These are phyloP conservation scores for Gynostemma pentaphyllum DNA, from an alignment of 306 rosid species.

Conservation along the genomic window DNA sequence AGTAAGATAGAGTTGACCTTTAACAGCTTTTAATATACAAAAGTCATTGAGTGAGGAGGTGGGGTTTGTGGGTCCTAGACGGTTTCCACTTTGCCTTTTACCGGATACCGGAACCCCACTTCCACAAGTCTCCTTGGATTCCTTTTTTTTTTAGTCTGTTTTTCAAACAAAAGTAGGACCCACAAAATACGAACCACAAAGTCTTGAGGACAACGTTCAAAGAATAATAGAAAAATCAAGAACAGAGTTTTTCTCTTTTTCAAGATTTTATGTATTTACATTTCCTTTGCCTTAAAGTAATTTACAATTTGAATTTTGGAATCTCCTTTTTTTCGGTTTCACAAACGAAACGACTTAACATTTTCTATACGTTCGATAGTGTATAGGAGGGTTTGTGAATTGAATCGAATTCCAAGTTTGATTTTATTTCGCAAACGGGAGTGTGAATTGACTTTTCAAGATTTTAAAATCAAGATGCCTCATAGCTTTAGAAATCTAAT, in stretches of 20 bases:
- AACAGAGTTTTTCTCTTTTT: neutral
- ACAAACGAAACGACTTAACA: neutral
- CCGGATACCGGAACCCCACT: constrained; percentile 29
- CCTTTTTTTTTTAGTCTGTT: constrained; percentile 19
- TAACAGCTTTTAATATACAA: constrained; percentile 53
- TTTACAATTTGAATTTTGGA: neutral
- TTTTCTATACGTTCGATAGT: neutral
- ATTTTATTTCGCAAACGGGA: neutral
- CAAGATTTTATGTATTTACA: too few relatives aligned
- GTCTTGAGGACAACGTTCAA: neutral
- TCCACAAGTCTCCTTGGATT: constrained; percentile 7
- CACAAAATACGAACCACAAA: neutral
- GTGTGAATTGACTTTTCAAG: neutral
- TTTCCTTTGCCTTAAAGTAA: neutral
- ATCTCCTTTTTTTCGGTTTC: neutral
- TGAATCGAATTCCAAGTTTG: neutral
- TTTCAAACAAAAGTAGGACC: neutral
- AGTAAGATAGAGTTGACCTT: constrained; percentile 66
- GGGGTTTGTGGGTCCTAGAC: constrained; percentile 13
- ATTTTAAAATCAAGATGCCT: neutral
- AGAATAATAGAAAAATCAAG: neutral
- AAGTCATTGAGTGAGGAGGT: constrained; percentile 24
- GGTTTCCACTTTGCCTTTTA: constrained; percentile 20
- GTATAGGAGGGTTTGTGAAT: neutral
- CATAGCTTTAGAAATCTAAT: neutral